Conservation (phyloP, 2,329 filamentous ascomycete genomes). For the Knoxdaviesia proteae region DNA sequence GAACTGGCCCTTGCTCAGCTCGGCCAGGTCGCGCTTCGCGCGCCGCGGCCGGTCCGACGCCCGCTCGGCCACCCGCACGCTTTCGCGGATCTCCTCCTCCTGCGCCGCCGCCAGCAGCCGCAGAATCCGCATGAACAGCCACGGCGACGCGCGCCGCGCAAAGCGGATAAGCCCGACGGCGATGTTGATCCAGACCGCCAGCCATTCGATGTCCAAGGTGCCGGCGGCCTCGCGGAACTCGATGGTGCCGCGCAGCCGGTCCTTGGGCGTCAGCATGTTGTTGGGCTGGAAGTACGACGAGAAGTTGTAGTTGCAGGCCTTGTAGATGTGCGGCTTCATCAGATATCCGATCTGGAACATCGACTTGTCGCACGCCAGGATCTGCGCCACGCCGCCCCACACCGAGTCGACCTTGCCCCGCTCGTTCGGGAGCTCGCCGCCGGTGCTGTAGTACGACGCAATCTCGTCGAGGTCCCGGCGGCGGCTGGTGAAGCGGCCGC, state of each 20-base stretch:
- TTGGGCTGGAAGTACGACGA: background rate
- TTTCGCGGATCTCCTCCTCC: conserved; percentile 2
- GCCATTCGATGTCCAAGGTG: conserved; percentile 14
- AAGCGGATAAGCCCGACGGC: conserved; percentile 12
- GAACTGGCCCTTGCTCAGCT: no score
- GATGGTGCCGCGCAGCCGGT: conserved; percentile 8
- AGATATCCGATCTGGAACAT: conserved; percentile 8
- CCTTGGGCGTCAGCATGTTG: background rate
- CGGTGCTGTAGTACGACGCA: no score
- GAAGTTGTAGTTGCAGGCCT: conserved; percentile 6
- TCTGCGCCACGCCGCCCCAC: conserved; percentile 8
- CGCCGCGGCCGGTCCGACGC: no score
- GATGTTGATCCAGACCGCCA: conserved; percentile 14
- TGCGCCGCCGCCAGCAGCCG: conserved; percentile 7
- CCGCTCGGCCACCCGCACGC: no score
- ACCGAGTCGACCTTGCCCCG: background rate
- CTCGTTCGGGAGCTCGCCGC: no score
- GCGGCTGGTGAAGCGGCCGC: no score
- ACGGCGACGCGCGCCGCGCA: conserved; percentile 10
- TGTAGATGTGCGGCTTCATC: conserved; percentile 8
- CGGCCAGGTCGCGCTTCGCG: no score
- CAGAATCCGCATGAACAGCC: conserved; percentile 11
- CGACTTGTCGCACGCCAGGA: conserved; percentile 9
- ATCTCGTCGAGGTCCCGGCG: no score
- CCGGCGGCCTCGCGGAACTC: conserved; percentile 25